Base-by-base conservation (phyloP, 306 rosid species). In the Gillenia trifoliata region DNA sequence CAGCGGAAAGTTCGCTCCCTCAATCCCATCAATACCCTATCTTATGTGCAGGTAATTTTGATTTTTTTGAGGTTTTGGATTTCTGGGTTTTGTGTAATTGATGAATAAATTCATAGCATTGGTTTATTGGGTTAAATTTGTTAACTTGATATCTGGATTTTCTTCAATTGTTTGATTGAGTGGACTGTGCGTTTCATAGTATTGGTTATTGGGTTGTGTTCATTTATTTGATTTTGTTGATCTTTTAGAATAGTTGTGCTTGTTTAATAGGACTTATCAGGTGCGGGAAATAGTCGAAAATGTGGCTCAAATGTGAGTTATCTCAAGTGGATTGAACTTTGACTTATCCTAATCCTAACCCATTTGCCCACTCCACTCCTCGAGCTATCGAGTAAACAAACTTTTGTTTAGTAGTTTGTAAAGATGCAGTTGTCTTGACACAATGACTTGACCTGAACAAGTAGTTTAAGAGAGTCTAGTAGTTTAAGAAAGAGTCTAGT, bases 21-120 rank as follows among this genome's bases (percentile, higher is more conserved):
- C 45, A 93, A 93, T 72, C 94, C 96, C 1, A 59, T 77, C 41
- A 93, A 90, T 60, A 89, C 98, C 62, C 87, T 87, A 10, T 75
- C 96, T 0, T 93, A 84, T 73, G 87, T 90, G 4, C 96, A 92
- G 97, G 97, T 87, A 38, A 8, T 50, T 5, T 73, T 64, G 43
- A 61, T 16, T 38, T 19, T 10, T 12, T 59, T 25, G n/a, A 31
- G 5, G 22, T 36, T 31, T 61, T 61, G 11, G n/a, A 26, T 12
- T 59, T 54, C 23, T 55, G 56, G 50, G 33, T 62, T 60, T 61
- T 49, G 9, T 8, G 16, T 66, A 8, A 6, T 38, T 11, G 25
- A 1, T n/a, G 10, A 2, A 1, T 25, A 59, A 7, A 59, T 4
- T 59, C 11, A 5, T 38, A 38, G 25, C 12, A 19, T n/a, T n/a